Evolutionary conservation across 768 basidiomycete genomes (phyloP).

Genomic region (Phlegmacium glaucopus): DNA sequence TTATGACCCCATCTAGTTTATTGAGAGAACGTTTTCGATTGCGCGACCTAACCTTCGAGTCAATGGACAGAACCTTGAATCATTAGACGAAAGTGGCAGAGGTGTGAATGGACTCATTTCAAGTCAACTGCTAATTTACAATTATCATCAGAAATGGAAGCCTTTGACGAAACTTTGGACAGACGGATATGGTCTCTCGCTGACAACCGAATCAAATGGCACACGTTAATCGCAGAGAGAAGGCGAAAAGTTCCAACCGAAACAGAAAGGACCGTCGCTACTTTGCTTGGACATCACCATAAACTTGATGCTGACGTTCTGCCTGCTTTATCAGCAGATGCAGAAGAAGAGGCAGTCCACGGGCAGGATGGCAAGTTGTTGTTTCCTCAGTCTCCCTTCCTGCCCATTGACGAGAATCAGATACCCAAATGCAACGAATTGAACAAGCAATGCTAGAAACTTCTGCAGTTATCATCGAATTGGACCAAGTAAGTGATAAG

Average conservation of each 20-base stretch:
- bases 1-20: conserved; percentile 39
- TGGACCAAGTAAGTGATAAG: conserved; percentile 46
- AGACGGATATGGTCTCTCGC: conserved; percentile 78
- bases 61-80: conserved; percentile 75
- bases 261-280: conserved; percentile 36
- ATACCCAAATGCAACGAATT: conserved; percentile 15
- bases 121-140: not conserved
- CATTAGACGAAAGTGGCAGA: conserved; percentile 51
- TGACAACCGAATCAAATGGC: conserved; percentile 71
- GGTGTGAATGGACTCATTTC: conserved; percentile 30
- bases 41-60: conserved; percentile 73
- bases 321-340: conserved; percentile 10
- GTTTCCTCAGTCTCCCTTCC: not conserved
- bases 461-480: conserved; percentile 40
- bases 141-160: conserved; percentile 54
- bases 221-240: conserved; percentile 65
- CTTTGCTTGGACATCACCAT: conserved; percentile 28
- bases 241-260: conserved; percentile 60
- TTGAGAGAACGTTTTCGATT: conserved; percentile 58
- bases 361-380: conserved; percentile 21
- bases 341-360: conserved; percentile 15
- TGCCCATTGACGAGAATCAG: not conserved
- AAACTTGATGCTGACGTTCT: conserved; percentile 21
- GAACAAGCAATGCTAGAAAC: conserved; percentile 32
- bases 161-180: conserved; percentile 86